Evolutionary conservation across 2,329 filamentous ascomycete genomes (phyloP).

Genomic region (Penicillium sp.): DNA sequence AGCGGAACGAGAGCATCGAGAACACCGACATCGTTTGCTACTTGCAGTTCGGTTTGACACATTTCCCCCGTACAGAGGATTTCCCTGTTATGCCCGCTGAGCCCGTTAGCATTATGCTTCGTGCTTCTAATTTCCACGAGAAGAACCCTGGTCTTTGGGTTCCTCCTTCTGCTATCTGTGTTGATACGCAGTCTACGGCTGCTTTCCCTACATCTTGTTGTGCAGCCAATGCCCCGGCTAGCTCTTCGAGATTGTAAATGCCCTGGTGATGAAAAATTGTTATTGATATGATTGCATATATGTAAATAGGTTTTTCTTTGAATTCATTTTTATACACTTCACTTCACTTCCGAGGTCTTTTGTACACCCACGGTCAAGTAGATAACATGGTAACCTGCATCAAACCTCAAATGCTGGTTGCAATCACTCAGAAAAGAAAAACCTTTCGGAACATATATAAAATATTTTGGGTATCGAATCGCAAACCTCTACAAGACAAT

Average conservation of each 20-base stretch:
- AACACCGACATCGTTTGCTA: constrained; percentile 60
- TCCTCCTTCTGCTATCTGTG: constrained; percentile 38
- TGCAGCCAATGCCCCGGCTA: constrained; percentile 16
- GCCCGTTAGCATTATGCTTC: constrained; percentile 58
- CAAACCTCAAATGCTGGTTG: not conserved
- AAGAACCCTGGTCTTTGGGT: constrained; percentile 62
- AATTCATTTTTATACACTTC: not conserved
- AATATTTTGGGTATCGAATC: not conserved
- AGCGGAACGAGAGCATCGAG: constrained; percentile 54
- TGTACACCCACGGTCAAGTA: no score
- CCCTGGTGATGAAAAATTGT: constrained; percentile 8
- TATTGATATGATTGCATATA: constrained; percentile 7
- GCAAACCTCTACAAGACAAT: not conserved
- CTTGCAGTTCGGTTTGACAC: constrained; percentile 60
- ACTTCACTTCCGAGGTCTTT: not conserved
- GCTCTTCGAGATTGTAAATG: constrained; percentile 20
- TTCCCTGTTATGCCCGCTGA: constrained; percentile 63
- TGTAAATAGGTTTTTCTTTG: constrained; percentile 8
- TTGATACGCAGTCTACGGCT: constrained; percentile 31
- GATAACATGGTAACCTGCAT: no score
- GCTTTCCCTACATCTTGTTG: constrained; percentile 27
- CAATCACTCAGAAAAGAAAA: not conserved
- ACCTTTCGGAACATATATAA: not conserved
- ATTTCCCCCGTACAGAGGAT: constrained; percentile 53
- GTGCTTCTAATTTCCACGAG: constrained; percentile 61